Evolutionary conservation across 2,329 filamentous ascomycete species (phyloP), one percentile per base, ranked within the genome.

Genomic region (Pyrenochaeta sp.): DNA sequence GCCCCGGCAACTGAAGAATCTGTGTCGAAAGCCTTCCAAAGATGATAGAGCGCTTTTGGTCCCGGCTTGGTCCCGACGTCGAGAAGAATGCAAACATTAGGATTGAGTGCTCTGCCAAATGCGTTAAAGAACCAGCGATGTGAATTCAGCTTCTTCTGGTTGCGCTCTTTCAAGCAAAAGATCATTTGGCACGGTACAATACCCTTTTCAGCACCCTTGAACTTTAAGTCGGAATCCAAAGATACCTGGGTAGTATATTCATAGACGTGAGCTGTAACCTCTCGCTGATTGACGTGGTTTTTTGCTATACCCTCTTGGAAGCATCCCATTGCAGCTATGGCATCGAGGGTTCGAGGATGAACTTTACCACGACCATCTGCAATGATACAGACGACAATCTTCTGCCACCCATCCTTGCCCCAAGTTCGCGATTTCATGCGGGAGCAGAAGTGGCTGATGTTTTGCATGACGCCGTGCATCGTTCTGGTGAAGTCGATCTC

Each of bases 81-180:
- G 12, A 99, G 88, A 58, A 99, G 79, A 73, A 99, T 97, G 76
- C 95, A 99, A 30, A 99, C 90, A 63, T 99, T 99, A 0, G 95
- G 95, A 63, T 94, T 96, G 20, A 99, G 82, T 0, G 94, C 90
- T 60, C 89, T 88, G 27, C 95, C 96, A 72, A 99, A 97, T 0
- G 95, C 95, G 72, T 99, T 99, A 82, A 99, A 99, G 80, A 97
- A 98, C 95, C 95, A 99, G 51, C 95, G 87, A 77, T 99, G 95
- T 0, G 93, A 97, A 81, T 99, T 99, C 66, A 99, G 85, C 80
- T 99, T 99, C 79, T 97, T 96, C 72, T 90, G 86, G 75, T 99
- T 99, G 80, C 95, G 93, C 75, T 99, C 95, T 79, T 99, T 99
- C 58, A 99, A 81, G 71, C 96, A 99, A 77, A 99, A 99, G 67